Base-by-base conservation (phyloP, 805 yeast genomes). In the Candida maris region DNA sequence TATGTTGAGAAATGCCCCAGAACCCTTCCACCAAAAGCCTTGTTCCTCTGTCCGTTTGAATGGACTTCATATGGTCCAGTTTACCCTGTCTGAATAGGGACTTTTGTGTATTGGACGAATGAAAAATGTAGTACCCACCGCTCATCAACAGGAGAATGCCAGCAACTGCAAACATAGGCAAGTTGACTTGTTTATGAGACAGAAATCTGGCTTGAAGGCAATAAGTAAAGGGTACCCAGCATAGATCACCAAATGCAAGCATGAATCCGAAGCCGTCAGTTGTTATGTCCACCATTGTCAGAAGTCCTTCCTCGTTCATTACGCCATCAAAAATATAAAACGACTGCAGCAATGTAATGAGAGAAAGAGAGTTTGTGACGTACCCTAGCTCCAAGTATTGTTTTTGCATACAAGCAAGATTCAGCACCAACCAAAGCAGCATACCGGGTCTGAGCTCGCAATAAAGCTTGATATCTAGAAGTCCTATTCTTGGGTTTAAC, bases 261-360 rank as follows among this genome's bases (percentile, higher is more conserved):
- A 93, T 93, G 64, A 81, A 89, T 1, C 98, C 98, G 58, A 93
- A 87, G 0, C 98, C 98, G 64, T 93, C 98, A 8, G 96, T 85
- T 5, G 94, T 84, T 33, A 89, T 79, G 60, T 93, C 98, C 74
- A 93, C 91, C 97, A 93, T 93, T 5, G 93, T 79, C 41, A 93
- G 67, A 9, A 81, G 75, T 5, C 97, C 97, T 53, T 79, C 85
- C 59, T 93, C 97, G 59, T 88, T 87, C 47, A 86, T 65, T 1
- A 91, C 94, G 32, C 97, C 96, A 57, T 93, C 98, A 53, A 89
- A 67, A 13, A 89, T 81, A 56, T 93, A 93, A 52, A 81, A 80
- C 1, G 81, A 75, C 61, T 93, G 96, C 44, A 91, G 64, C 2
- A 71, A 21, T 37, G 76, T 77, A 14, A 88, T 80, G 22, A 91